phyloP scores from a whole-genome alignment of 1,284 basidiomycete genomes.

The Moesziomyces antarcticus region DNA sequence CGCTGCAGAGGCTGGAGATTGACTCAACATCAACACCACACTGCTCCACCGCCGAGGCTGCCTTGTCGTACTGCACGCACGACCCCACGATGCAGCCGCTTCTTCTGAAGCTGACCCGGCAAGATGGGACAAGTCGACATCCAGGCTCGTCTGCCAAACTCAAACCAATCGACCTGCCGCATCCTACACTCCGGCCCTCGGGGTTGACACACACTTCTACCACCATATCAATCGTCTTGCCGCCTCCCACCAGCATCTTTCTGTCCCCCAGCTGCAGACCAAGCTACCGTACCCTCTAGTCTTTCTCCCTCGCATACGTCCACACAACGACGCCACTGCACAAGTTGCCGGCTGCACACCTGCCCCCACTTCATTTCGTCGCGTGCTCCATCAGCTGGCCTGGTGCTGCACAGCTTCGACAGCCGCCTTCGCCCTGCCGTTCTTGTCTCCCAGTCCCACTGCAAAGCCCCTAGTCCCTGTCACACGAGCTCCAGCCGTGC shows the following conservation, averaged over 20 bases:
- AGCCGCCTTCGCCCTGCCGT: too few species aligned
- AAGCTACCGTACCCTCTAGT: neutral
- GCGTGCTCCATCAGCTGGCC: constrained; percentile 5
- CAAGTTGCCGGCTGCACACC: neutral
- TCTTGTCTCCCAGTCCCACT: too few species aligned
- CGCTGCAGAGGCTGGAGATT: constrained; percentile 23
- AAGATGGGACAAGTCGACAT: too few species aligned
- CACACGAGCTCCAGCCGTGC: constrained; percentile 18
- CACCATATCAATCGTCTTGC: constrained; percentile 14
- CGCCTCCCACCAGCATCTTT: constrained; percentile 1
- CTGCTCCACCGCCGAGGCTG: constrained; percentile 14
- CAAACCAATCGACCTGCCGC: constrained; percentile 24
- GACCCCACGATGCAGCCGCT: too few species aligned
- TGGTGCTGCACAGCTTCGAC: neutral
- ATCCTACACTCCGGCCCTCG: constrained; percentile 23
- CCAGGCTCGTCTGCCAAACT: too few species aligned
- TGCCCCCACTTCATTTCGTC: neutral
- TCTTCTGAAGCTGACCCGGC: too few species aligned
- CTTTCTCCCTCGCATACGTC: neutral
- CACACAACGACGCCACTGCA: neutral
- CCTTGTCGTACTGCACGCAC: too few species aligned
- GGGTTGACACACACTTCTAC: constrained; percentile 46
- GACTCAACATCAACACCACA: constrained; percentile 44
- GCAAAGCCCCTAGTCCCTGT: neutral
- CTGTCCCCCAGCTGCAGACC: neutral